Evolutionary conservation across 1,284 basidiomycete genomes (phyloP).

Genomic region (Fistulina hepatica): DNA sequence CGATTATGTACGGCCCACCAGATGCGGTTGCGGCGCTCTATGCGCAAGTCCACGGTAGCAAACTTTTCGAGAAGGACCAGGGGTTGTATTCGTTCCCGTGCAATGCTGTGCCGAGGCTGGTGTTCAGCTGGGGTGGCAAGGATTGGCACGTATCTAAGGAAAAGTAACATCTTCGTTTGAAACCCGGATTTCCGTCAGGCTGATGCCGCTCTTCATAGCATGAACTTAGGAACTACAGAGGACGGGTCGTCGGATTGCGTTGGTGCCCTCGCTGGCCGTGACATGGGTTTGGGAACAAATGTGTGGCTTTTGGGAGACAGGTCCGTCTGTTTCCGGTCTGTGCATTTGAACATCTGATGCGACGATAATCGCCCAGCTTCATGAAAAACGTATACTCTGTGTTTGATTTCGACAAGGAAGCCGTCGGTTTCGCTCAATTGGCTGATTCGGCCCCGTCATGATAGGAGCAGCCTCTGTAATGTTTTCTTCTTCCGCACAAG

Average conservation of each 20-base stretch:
- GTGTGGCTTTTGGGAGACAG: slow-evolving; percentile 14
- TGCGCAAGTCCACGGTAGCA: slow-evolving; percentile 10
- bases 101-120: slow-evolving; percentile 8
- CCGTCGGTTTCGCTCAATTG: slow-evolving; percentile 14
- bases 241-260: slow-evolving; percentile 12
- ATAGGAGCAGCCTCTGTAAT: no score
- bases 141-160: slow-evolving; percentile 11
- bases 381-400: slow-evolving; percentile 15
- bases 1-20: slow-evolving; percentile 11
- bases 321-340: background rate
- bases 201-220: background rate
- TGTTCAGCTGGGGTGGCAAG: slow-evolving; percentile 14
- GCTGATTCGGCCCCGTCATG: background rate
- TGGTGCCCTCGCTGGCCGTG: slow-evolving; percentile 12
- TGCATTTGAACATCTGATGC: background rate
- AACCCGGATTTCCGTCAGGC: background rate
- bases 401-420: slow-evolving; percentile 12
- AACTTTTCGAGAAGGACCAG: slow-evolving; percentile 7
- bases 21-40: slow-evolving; percentile 10
- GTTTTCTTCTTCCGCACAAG: no score
- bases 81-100: slow-evolving; percentile 15
- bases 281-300: slow-evolving; percentile 13
- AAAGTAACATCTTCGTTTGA: slow-evolving; percentile 1
- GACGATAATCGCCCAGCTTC: slow-evolving; percentile 1
- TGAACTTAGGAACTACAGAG: slow-evolving; percentile 14